These are phyloP conservation scores for Kwoniella pini DNA, from an alignment of 768 basidiomycete genomes.

Conservation along the genomic window DNA sequence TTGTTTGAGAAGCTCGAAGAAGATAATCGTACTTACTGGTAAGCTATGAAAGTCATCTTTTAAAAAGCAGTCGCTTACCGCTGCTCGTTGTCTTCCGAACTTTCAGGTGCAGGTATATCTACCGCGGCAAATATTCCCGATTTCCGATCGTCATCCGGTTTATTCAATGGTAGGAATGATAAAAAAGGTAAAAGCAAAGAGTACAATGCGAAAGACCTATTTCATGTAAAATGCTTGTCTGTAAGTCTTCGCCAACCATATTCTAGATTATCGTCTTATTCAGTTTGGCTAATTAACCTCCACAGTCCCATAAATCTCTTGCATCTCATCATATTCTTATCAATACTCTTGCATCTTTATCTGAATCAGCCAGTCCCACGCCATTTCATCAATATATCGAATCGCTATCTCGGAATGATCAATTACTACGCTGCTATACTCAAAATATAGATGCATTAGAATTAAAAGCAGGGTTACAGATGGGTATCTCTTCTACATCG, in stretches of 20 bases:
- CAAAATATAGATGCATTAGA: slow-evolving; percentile 94
- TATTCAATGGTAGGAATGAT: slow-evolving; percentile 62
- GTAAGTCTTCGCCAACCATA: too few relatives aligned
- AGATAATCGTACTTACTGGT: slow-evolving; percentile 15
- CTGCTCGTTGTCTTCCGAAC: neutral
- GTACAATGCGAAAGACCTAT: slow-evolving; percentile 79
- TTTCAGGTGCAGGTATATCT: slow-evolving; percentile 79
- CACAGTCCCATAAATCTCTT: slow-evolving; percentile 62
- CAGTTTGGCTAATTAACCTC: neutral
- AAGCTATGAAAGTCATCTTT: neutral
- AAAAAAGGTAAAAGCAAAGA: slow-evolving; percentile 69
- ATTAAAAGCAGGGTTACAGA: slow-evolving; percentile 77
- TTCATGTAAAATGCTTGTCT: slow-evolving; percentile 85
- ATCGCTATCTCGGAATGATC: slow-evolving; percentile 70
- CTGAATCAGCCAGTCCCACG: slow-evolving; percentile 72
- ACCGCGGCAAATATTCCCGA: slow-evolving; percentile 86
- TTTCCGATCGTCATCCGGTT: slow-evolving; percentile 76
- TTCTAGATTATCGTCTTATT: neutral
- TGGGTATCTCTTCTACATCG: slow-evolving; percentile 67
- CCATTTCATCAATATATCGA: slow-evolving; percentile 76
- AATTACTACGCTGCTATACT: slow-evolving; percentile 81
- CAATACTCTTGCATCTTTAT: slow-evolving; percentile 72
- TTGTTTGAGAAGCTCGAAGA: neutral
- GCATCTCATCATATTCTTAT: slow-evolving; percentile 73
- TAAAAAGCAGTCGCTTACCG: neutral